Evolutionary conservation across 352 stramenopile species (phyloP), one percentile per base, ranked within the genome.

Genomic region (Albugo laibachii): DNA sequence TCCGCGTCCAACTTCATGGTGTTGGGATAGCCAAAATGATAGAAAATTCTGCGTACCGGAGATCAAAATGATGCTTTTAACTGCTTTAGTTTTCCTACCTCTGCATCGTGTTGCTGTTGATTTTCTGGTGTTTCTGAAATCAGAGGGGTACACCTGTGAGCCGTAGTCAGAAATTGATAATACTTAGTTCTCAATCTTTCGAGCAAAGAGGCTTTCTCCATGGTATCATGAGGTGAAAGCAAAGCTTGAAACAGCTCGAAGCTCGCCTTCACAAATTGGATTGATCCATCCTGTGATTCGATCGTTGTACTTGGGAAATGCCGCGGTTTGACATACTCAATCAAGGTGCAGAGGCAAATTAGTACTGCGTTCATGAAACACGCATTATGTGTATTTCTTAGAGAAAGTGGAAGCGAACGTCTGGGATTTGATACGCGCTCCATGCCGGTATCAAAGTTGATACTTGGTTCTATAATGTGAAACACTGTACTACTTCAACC

Each of bases 341-440:
- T 66, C 1, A 73, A 39, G 27, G 54, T 54, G 0, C 54, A 55
- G 5, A 87, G 56, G 50, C 71, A 87, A 47, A 84, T 71, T 15
- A 84, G 36, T 13, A 83, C 66, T n/a, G 74, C 66, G 48, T 80
- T 84, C 24, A 79, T 58, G 56, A 86, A 86, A 60, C 74, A 87
- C 44, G 66, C 66, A 40, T 87, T 84, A 49, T 70, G 69, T 47
- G 53, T 64, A 53, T 87, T 87, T n/a, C 55, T 45, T 0, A 86
- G 60, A 10, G 70, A 70, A 1, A 51, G 48, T 38, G 62, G 60
- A 19, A n/a, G 5, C 44, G 43, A 46, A 3, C 43, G n/a, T 18
- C 19, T 35, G 43, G 19, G 15, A 24, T 35, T 20, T 37, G 19
- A 35, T 21, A 18, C 39, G n/a, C 15, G 15, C 2, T 16, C 19